Evolutionary conservation across 140 eudicot species (phyloP).

Genomic region (Flaveria floridana): DNA sequence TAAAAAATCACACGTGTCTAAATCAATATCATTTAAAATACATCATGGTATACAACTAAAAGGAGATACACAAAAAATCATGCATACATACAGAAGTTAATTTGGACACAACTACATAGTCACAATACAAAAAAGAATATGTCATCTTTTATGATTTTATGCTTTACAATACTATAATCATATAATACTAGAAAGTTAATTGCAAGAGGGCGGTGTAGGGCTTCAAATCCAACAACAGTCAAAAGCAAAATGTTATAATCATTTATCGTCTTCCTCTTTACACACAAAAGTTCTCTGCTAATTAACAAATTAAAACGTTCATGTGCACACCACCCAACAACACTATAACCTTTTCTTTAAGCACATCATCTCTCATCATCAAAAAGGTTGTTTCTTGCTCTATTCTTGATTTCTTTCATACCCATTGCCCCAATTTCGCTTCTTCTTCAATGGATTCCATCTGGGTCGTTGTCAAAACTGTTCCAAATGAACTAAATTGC

Average conservation of each 20-base stretch:
- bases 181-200: neutral
- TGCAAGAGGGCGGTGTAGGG: conserved; percentile 30
- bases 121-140: neutral
- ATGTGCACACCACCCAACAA: conserved; percentile 69
- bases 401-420: conserved; percentile 2
- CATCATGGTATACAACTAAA: neutral
- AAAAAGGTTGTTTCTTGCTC: conserved; percentile 16
- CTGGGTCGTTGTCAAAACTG: conserved; percentile 21
- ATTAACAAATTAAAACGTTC: conserved; percentile 44
- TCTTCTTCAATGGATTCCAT: conserved; percentile 14
- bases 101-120: neutral
- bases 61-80: neutral
- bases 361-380: neutral
- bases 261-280: conserved; percentile 26
- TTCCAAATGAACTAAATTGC: conserved; percentile 9
- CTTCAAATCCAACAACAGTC: conserved; percentile 34
- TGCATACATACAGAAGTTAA: neutral
- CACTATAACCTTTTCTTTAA: conserved; percentile 3
- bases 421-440: conserved; percentile 30
- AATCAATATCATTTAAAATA: too few relatives aligned
- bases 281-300: conserved; percentile 15
- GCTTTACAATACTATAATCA: neutral
- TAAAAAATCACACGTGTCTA: too few relatives aligned
- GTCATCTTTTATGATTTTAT: neutral
- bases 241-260: conserved; percentile 36